Percentiles rank a stretch among this genome's conserved stretches.
Evolutionary conservation across 2,329 filamentous ascomycete genomes (phyloP).

Genomic region (Fusarium globosum): DNA sequence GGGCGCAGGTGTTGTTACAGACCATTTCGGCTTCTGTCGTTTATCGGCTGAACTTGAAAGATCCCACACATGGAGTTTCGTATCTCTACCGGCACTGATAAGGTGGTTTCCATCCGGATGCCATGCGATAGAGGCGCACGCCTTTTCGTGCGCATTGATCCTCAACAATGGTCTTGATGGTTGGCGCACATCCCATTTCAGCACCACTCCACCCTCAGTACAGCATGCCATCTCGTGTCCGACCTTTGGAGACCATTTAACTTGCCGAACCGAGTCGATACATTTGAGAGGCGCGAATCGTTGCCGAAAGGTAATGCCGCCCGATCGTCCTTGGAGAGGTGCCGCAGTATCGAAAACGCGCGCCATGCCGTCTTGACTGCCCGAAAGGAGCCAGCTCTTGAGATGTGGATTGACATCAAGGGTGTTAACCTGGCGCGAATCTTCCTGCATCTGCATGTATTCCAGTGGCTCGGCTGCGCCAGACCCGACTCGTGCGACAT

Average conservation of each 20-base stretch:
- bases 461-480: slow-evolving; percentile 60
- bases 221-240: slow-evolving; percentile 72
- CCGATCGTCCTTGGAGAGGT: slow-evolving; percentile 60
- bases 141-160: slow-evolving; percentile 71
- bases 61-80: slow-evolving; percentile 74
- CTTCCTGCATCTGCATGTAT: slow-evolving; percentile 68
- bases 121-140: slow-evolving; percentile 71
- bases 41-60: slow-evolving; percentile 69
- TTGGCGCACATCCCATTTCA: slow-evolving; percentile 74
- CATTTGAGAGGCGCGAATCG: slow-evolving; percentile 55
- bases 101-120: slow-evolving; percentile 75
- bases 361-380: slow-evolving; percentile 72
- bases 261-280: slow-evolving; percentile 64
- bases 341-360: slow-evolving; percentile 69
- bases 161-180: slow-evolving; percentile 63
- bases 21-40: slow-evolving; percentile 72
- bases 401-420: slow-evolving; percentile 71
- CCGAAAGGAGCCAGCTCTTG: slow-evolving; percentile 68
- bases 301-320: slow-evolving; percentile 62
- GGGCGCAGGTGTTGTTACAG: slow-evolving; percentile 69
- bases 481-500: slow-evolving; percentile 62
- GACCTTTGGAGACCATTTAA: slow-evolving; percentile 73
- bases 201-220: slow-evolving; percentile 69
- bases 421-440: slow-evolving; percentile 71
- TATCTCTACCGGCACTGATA: slow-evolving; percentile 71